phyloP scores from a whole-genome alignment of 805 yeast genomes.

The Zygotorulaspora chibaensis region DNA sequence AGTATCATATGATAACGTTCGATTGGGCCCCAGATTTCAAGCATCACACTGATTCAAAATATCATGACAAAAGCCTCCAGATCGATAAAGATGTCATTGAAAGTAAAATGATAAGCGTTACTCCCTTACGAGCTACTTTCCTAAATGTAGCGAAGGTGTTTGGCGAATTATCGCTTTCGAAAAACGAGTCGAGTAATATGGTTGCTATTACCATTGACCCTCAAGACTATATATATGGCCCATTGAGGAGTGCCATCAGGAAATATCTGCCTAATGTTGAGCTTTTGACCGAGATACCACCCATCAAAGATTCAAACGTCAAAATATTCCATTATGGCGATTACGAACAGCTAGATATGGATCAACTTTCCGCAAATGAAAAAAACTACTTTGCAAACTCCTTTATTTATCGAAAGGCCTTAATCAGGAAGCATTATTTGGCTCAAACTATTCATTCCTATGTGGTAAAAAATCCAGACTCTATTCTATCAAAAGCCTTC shows the following conservation, averaged over 20 bases:
- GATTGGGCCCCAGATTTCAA: conserved; percentile 83
- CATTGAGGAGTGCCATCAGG: conserved; percentile 33
- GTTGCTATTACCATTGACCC: conserved; percentile 34
- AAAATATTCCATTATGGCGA: conserved; percentile 77
- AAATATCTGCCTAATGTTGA: conserved; percentile 35
- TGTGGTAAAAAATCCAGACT: conserved; percentile 66
- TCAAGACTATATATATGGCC: conserved; percentile 41
- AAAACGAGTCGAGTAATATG: conserved; percentile 2
- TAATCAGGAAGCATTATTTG: conserved; percentile 85
- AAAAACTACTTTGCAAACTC: conserved; percentile 63
- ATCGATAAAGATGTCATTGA: conserved; percentile 70
- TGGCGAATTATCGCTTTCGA: conserved; percentile 19
- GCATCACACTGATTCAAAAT: conserved; percentile 30
- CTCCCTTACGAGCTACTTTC: conserved; percentile 71
- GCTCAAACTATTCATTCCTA: conserved; percentile 79
- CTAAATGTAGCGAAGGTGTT: conserved; percentile 31
- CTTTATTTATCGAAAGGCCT: conserved; percentile 82
- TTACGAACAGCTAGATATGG: conserved; percentile 83
- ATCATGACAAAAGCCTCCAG: conserved; percentile 35
- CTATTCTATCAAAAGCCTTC: conserved; percentile 54
- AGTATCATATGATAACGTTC: conserved; percentile 47
- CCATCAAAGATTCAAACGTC: conserved; percentile 7
- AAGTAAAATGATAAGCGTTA: conserved; percentile 60
- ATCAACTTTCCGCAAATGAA: conserved; percentile 39
- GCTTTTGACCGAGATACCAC: conserved; percentile 28